Percentiles rank a stretch among this genome's conserved stretches.
These are phyloP conservation scores for Psilocybe tampanensis DNA, from an alignment of 768 basidiomycete species.

Conservation along the genomic window DNA sequence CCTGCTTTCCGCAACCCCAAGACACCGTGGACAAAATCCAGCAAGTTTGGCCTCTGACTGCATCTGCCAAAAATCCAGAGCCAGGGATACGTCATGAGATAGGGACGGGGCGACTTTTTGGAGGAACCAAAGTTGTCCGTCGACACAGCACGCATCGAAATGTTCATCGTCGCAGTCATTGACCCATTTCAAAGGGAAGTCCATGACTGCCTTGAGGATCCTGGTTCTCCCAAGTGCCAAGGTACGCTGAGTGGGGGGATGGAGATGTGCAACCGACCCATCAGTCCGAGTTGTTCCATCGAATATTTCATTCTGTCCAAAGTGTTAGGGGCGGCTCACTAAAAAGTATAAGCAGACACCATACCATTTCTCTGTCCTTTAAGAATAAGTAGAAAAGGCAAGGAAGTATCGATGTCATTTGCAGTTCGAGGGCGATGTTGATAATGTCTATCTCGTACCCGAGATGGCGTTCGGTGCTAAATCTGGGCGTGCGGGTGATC, in stretches of 20 bases:
- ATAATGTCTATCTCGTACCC: neutral
- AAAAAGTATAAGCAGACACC: neutral
- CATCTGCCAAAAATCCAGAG: neutral
- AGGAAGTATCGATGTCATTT: neutral
- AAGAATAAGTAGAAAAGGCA: neutral
- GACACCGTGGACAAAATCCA: neutral
- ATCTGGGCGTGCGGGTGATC: neutral
- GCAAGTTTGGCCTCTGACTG: neutral
- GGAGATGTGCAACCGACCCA: neutral
- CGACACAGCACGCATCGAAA: neutral
- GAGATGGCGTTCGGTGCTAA: neutral
- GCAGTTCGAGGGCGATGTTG: neutral
- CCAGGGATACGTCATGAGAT: neutral
- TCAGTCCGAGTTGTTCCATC: neutral
- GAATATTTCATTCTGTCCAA: neutral
- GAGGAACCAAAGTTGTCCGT: neutral
- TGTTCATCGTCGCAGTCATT: neutral
- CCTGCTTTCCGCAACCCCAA: neutral
- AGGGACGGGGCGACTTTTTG: neutral
- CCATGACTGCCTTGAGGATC: neutral
- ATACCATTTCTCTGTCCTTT: neutral
- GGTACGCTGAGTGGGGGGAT: neutral
- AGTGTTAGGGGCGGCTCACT: neutral
- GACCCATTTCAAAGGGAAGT: neutral
- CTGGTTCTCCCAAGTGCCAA: neutral